Base-by-base conservation (phyloP, 1,284 basidiomycete genomes). In the Ceratobasidium sp. region DNA sequence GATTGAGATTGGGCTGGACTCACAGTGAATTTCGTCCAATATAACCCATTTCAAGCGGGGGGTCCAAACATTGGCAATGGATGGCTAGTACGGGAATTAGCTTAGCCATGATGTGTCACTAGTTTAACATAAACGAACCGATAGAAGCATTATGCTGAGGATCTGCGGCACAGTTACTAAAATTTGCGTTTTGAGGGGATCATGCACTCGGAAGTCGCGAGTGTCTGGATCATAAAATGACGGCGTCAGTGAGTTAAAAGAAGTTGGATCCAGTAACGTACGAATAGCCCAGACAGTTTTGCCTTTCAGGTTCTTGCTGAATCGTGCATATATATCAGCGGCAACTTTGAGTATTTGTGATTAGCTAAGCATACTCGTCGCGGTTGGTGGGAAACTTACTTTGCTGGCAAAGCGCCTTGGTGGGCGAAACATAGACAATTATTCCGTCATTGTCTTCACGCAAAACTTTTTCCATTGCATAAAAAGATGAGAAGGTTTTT, bases 401-500 rank as follows among this genome's bases (percentile, higher is more conserved):
- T 84, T 83, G 64, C 87, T 87, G 71, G 93, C 92, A 1, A 42
- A 93, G 86, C 0, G 92, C 92, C 83, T 94, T 93, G 1, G 92
- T 93, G 0, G 92, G 92, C 0, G 93, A 92, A 42, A 93, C 88
- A 53, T 76, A 76, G 18, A 94, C 89, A 46, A 94, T 82, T 53
- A 93, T 87, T 0, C 90, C 91, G 66, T 92, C 88, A 81, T 93
- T 89, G 0, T 90, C 90, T 44, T 86, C 86, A 75, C 90, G 85
- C 5, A 93, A 83, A 15, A 92, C 85, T 79, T 89, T 88, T 83
- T 93, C 92, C 92, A 93, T 93, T 0, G 92, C 92, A 80, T 93
- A 93, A 83, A 88, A 93, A 2, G 91, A 92, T 60, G 94, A 92
- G 82, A 94, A 93, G 0, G 93, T 93, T 83, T 93, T 94, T 46